Evolutionary conservation across 1,284 basidiomycete species (phyloP), one percentile per base, ranked within the genome.

Genomic region (Volvariella surrecta): DNA sequence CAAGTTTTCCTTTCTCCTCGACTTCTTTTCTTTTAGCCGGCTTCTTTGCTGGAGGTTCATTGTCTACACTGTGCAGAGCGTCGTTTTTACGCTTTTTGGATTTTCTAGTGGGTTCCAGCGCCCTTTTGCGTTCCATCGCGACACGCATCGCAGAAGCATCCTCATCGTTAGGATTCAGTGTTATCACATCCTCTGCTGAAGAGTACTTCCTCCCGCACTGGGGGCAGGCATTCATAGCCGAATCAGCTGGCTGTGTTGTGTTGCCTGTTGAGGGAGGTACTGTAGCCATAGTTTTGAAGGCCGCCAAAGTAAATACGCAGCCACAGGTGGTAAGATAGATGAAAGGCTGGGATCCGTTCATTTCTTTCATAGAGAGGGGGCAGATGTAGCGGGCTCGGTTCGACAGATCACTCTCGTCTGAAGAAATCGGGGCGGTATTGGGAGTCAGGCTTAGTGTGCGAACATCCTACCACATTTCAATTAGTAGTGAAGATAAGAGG

Each of bases 291-390:
- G 79, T 78, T 48, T 78, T 80, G 34, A 92, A 67, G 3, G 82
- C 87, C 0, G 79, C 79, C 45, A 83, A 80, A 3, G 85, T 82
- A 61, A 92, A 83, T 24, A 89, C 89, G 57, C 89, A 93, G n/a
- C 91, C 91, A 55, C 92, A 96, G 0, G 81, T 65, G n/a, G 71
- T 68, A 50, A 95, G 64, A 58, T 91, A 94, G 45, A 91, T 79
- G 60, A 96, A 96, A 0, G 89, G 88, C 42, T 87, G 76, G 0
- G 66, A 60, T n/a, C 92, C 92, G 49, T 89, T 90, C 90, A 96
- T 95, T 64, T 95, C 93, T 58, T 90, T 89, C 51, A 91, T 66
- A 2, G 83, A 89, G 39, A 96, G 71, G 1, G 93, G 89, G 65
- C 93, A 97, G 44, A 91, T 79, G 54, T 91, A 96, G 32, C 75